A percentile compares a stretch with the other conserved stretches of the same genome.
Evolutionary conservation across 2,329 filamentous ascomycete species (phyloP).

Genomic region (Rugonectria rugulosa): DNA sequence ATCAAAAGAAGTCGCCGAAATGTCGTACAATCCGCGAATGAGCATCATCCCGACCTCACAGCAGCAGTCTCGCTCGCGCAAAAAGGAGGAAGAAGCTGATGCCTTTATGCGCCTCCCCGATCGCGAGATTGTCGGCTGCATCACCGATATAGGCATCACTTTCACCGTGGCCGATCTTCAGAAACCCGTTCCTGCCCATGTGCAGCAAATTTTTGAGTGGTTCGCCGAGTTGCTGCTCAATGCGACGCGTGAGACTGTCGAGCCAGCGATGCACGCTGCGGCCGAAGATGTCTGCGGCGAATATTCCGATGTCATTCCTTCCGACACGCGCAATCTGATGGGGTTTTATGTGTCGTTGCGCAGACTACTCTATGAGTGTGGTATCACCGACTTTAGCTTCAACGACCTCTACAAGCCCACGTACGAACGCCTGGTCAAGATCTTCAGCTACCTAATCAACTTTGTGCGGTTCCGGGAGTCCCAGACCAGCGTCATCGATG

Average conservation of each 20-base stretch:
- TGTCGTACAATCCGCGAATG: slow-evolving; percentile 68
- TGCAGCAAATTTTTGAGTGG: slow-evolving; percentile 98
- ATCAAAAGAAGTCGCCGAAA: slow-evolving; percentile 40
- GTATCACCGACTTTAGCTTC: slow-evolving; percentile 93
- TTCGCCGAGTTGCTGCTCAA: slow-evolving; percentile 95
- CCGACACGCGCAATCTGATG: slow-evolving; percentile 93
- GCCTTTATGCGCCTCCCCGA: slow-evolving; percentile 68
- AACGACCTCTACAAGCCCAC: slow-evolving; percentile 91
- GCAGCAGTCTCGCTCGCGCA: slow-evolving; percentile 60
- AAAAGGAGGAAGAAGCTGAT: slow-evolving; percentile 67
- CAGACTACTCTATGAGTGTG: slow-evolving; percentile 83
- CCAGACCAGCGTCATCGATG: slow-evolving; percentile 87
- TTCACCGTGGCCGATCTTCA: slow-evolving; percentile 88
- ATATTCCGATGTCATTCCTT: slow-evolving; percentile 82
- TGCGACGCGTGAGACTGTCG: slow-evolving; percentile 89
- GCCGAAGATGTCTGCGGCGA: slow-evolving; percentile 87
- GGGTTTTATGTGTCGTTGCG: slow-evolving; percentile 90
- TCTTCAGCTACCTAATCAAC: slow-evolving; percentile 98
- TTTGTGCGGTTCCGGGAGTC: slow-evolving; percentile 97
- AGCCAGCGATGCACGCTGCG: slow-evolving; percentile 93
- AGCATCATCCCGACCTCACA: slow-evolving; percentile 65
- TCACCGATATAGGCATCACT: slow-evolving; percentile 93
- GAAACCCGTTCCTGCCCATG: slow-evolving; percentile 92
- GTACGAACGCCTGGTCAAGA: slow-evolving; percentile 88
- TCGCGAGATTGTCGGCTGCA: slow-evolving; percentile 92